Base-by-base conservation (phyloP, 768 basidiomycete genomes). In the Tricholomella constricta region DNA sequence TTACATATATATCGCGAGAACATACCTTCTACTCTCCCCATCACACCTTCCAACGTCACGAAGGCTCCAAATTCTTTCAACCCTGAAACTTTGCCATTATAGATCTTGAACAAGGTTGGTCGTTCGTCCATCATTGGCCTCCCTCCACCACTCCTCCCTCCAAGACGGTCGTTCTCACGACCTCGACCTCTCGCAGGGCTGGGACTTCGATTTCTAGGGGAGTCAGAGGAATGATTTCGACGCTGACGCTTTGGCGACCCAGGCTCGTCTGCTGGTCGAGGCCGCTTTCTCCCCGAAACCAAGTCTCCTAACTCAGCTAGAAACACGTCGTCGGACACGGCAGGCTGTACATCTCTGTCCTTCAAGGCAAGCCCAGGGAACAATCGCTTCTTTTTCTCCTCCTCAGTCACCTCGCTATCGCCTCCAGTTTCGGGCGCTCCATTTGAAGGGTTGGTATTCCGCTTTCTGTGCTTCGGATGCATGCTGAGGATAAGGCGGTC, bases 41-140 rank as follows among this genome's bases (percentile, higher is more conserved):
- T 72, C 42, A 98, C 73, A 25, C 96, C 96, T 56, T 99, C 95
- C 6, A 99, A 70, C 27, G 82, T 81, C 35, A 97, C 88, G 63
- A 99, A 99, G 0, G 93, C 95, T 48, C 97, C 97, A 67, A 98
- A 99, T 55, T 99, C 97, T 71, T 91, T 93, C 61, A 97, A 61
- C 11, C 89, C 85, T 1, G 88, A 79, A 23, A 98, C 86, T 57
- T 83, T 86, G 7, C 96, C 97, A 47, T 80, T 78, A 70, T 98
- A 99, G 27, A 98, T 93, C 77, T 98, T 98, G 83, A 86, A 98
- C 38, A 97, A 68, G 2, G 98, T 74, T 0, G 97, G 94, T 44
- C 78, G 78, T 37, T 95, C 91, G 65, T 99, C 96, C 32, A 88
- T 45, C 38, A 62, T 52, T 27, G 57, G 45, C 57, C 67, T 72